phyloP scores from a whole-genome alignment of 1,284 basidiomycete species.

The Ustilago cynodontis region DNA sequence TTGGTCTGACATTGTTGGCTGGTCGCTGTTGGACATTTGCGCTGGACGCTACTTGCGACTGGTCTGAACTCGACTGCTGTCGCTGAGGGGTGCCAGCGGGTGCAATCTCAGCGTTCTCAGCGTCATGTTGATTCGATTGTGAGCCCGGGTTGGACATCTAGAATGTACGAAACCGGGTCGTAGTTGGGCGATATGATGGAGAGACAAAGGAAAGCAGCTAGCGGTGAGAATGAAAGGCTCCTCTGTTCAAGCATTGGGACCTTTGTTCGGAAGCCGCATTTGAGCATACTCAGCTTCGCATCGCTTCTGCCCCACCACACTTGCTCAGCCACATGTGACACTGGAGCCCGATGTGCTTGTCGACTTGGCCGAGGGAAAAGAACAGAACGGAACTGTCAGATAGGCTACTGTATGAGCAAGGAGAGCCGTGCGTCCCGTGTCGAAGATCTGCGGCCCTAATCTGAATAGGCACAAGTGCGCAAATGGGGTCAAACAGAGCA shows the following conservation, averaged over 20 bases:
- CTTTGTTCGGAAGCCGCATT: background rate
- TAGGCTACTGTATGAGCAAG: background rate
- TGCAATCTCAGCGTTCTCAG: background rate
- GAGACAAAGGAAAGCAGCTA: background rate
- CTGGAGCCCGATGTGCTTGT: background rate
- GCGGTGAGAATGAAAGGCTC: background rate
- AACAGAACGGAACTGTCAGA: background rate
- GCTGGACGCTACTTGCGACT: background rate
- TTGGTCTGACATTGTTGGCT: constrained; percentile 1
- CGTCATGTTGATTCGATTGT: background rate
- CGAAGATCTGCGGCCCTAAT: background rate
- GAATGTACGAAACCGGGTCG: background rate
- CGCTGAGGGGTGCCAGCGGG: background rate
- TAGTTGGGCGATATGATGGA: background rate
- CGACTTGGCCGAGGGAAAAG: background rate
- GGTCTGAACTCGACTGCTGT: background rate
- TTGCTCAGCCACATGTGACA: background rate
- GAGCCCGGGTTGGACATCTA: background rate
- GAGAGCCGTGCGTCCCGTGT: background rate
- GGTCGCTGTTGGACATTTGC: background rate
- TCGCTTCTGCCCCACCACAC: background rate
- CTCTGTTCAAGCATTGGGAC: no score
- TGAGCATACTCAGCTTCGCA: background rate
- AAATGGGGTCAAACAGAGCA: background rate
- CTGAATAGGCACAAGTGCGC: background rate